These are phyloP conservation scores for Leccinellum rugosiceps DNA, from an alignment of 768 basidiomycete species.

Conservation along the genomic window DNA sequence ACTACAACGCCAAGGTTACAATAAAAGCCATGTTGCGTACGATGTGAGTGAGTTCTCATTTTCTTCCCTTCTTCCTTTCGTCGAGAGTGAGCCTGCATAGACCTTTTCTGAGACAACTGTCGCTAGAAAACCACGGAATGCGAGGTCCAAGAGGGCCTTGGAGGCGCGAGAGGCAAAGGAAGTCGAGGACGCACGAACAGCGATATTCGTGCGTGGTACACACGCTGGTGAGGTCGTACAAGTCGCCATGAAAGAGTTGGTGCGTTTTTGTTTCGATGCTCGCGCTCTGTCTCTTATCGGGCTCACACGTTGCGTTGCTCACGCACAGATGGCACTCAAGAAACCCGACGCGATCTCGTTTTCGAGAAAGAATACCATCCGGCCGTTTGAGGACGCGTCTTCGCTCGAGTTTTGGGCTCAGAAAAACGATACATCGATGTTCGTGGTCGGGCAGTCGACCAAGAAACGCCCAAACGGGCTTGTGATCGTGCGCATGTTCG, in stretches of 20 bases:
- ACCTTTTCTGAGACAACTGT: neutral
- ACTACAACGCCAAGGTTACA: neutral
- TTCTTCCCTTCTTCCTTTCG: neutral
- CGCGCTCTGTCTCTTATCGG: neutral
- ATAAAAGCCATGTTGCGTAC: slow-evolving; percentile 27
- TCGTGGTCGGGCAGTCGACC: slow-evolving; percentile 84
- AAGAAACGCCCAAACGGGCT: slow-evolving; percentile 93
- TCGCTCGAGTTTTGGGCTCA: slow-evolving; percentile 90
- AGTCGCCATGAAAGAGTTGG: slow-evolving; percentile 84
- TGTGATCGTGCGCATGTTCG: slow-evolving; percentile 83
- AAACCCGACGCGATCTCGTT: slow-evolving; percentile 89
- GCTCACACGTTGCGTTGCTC: neutral
- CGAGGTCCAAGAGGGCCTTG: slow-evolving; percentile 86
- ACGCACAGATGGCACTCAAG: slow-evolving; percentile 85
- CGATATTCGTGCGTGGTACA: slow-evolving; percentile 87
- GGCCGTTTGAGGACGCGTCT: slow-evolving; percentile 80
- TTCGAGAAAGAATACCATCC: slow-evolving; percentile 87
- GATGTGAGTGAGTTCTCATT: slow-evolving; percentile 21
- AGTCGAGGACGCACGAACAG: slow-evolving; percentile 82
- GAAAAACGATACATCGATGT: slow-evolving; percentile 94
- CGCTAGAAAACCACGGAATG: slow-evolving; percentile 88
- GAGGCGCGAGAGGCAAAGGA: slow-evolving; percentile 87
- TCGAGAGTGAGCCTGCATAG: neutral
- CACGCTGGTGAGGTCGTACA: slow-evolving; percentile 80
- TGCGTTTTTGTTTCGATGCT: slow-evolving; percentile 35